phyloP scores from a whole-genome alignment of 305 asterid species.

The Solanum aculeatissimum region DNA sequence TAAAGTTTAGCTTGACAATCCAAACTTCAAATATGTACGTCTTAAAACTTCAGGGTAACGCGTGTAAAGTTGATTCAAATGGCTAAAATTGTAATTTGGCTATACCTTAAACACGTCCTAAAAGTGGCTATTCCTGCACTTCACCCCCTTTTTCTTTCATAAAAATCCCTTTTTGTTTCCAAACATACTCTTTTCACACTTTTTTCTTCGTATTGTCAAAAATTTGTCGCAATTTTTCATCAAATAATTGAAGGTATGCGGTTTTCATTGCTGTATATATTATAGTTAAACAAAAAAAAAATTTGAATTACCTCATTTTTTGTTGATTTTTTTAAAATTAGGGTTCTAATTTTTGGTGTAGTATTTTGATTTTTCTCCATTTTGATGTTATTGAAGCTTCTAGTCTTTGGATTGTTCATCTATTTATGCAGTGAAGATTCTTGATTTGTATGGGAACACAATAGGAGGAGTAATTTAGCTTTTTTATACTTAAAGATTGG shows the following conservation, averaged over 20 bases:
- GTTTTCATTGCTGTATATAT: background rate
- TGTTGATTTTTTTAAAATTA: background rate
- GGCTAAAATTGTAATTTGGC: background rate
- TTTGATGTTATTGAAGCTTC: background rate
- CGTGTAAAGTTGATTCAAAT: background rate
- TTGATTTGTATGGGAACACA: background rate
- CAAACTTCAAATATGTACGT: background rate
- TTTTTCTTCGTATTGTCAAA: background rate
- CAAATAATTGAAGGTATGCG: background rate
- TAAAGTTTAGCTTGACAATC: background rate
- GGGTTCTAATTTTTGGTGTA: background rate
- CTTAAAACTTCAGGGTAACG: background rate
- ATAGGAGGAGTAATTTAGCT: background rate
- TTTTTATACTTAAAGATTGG: background rate
- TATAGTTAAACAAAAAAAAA: background rate
- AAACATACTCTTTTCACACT: background rate
- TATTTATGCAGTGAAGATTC: background rate
- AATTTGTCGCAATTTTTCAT: background rate
- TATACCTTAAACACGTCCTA: background rate
- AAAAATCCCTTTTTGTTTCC: background rate
- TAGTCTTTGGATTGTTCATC: background rate
- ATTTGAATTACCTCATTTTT: background rate
- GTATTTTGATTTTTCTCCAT: background rate
- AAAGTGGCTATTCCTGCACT: background rate
- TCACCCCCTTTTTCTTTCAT: background rate